A percentile compares a stretch with the other conserved stretches of the same genome.
phyloP scores from a whole-genome alignment of 441 rosid species.

The Jatropha multifida region DNA sequence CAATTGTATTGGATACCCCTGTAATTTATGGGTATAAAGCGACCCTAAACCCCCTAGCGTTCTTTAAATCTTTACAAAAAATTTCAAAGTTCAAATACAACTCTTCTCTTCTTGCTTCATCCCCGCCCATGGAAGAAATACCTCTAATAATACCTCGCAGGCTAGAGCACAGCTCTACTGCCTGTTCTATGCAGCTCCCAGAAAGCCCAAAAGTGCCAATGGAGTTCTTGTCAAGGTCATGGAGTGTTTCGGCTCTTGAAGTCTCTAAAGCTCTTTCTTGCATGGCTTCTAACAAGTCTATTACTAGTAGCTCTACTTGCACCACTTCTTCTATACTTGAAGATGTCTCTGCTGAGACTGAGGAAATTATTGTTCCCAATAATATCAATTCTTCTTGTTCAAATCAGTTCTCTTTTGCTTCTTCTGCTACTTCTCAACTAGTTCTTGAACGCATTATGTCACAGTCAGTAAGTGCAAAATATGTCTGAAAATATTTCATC shows the following conservation, averaged over 20 bases:
- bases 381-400: conserved; percentile 10
- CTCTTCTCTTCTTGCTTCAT: not conserved
- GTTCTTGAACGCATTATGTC: conserved; percentile 96
- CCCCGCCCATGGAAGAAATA: conserved; percentile 28
- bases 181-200: conserved; percentile 44
- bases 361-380: conserved; percentile 22
- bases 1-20: not conserved
- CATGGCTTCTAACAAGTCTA: conserved; percentile 34
- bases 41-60: not conserved
- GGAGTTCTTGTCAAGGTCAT: conserved; percentile 92
- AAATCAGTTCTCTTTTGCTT: conserved; percentile 65
- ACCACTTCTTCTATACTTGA: conserved; percentile 56
- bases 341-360: conserved; percentile 44
- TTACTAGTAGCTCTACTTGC: conserved; percentile 37
- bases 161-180: conserved; percentile 16
- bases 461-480: conserved; percentile 53
- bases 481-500: not conserved
- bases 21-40: not conserved
- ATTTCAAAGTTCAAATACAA: not conserved
- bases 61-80: not conserved
- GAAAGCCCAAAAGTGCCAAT: conserved; percentile 93
- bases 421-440: conserved; percentile 83
- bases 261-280: conserved; percentile 67
- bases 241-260: conserved; percentile 86
- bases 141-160: conserved; percentile 28